Evolutionary conservation across 225 moss, liverwort and hornwort species (phyloP), one percentile per base, ranked within the genome.

Genomic region (Neckera pumila): DNA sequence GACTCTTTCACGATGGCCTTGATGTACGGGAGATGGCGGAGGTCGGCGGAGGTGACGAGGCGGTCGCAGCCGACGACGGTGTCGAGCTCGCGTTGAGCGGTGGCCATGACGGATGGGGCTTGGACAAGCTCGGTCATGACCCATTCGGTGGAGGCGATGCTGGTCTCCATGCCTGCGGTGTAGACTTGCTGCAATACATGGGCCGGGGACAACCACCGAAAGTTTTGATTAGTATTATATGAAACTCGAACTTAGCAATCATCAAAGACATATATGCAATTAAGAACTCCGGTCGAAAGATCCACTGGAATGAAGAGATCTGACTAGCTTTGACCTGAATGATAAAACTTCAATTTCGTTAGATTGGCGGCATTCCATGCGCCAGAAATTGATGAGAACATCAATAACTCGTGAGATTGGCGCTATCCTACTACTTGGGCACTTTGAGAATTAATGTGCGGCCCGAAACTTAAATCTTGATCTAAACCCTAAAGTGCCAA

Each of bases 91-190:
- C 43, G 57, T 34, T 45, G 86, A 30, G 86, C 86, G 57, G 36
- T 34, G 17, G 34, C 42, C 86, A 79, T 69, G 40, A 80, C 14
- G 31, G 40, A 34, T 6, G 86, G 78, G 78, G 9, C 43, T 14
- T 79, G 54, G 20, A 92, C 76, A 28, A 90, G 76, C 86, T 93
- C 92, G 10, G 89, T 69, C 88, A 93, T 75, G 11, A 78, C 92
- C 93, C 93, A 93, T 20, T 93, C 93, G 3, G 62, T 77, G 7
- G 89, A 76, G 3, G 81, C 81, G 18, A 64, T 86, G 63, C 59
- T 90, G 11, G 93, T 91, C 40, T 92, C 87, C 83, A 88, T 90
- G 7, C 82, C 88, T 6, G 88, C 91, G 8, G 62, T 88, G 43
- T 72, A 87, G 7, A 85, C 64, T 59, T 93, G 58, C 89, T 91